phyloP scores from a whole-genome alignment of 2,329 filamentous ascomycete species.

The Lachnellula willkommii region DNA sequence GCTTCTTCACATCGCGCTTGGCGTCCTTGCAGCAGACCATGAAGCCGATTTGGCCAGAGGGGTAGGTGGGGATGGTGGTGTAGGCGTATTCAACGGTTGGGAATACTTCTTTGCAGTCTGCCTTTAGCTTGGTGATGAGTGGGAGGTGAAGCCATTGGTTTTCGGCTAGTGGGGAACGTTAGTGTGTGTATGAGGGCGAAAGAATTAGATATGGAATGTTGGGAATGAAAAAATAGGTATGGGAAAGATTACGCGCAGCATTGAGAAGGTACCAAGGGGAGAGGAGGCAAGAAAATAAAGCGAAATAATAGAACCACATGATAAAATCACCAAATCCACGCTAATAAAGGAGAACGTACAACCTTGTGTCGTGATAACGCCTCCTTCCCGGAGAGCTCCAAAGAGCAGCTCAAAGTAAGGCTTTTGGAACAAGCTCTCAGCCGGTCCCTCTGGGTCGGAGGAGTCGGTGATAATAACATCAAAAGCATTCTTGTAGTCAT shows the following conservation, averaged over 20 bases:
- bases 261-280: neutral
- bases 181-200: conserved; percentile 1
- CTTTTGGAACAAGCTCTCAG: conserved; percentile 96
- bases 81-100: conserved; percentile 97
- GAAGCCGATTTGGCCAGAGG: conserved; percentile 98
- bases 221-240: neutral
- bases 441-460: conserved; percentile 93
- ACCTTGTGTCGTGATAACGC: conserved; percentile 99
- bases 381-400: conserved; percentile 85
- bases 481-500: conserved; percentile 93
- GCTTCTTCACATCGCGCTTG: conserved; percentile 75
- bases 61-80: conserved; percentile 98
- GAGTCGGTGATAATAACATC: conserved; percentile 99
- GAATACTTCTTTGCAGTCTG: conserved; percentile 95
- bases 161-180: conserved; percentile 59
- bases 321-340: conserved; percentile 19
- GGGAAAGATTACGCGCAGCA: neutral
- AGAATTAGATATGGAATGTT: neutral
- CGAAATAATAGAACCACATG: conserved; percentile 3
- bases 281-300: conserved; percentile 3
- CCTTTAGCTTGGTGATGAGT: conserved; percentile 91
- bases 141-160: conserved; percentile 98
- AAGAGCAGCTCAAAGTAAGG: conserved; percentile 94
- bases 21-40: conserved; percentile 99
- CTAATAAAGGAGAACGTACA: conserved; percentile 75